Percentiles rank a stretch among this genome's conserved stretches.
phyloP scores from a whole-genome alignment of 768 basidiomycete species.

The Agrocybe pediades region DNA sequence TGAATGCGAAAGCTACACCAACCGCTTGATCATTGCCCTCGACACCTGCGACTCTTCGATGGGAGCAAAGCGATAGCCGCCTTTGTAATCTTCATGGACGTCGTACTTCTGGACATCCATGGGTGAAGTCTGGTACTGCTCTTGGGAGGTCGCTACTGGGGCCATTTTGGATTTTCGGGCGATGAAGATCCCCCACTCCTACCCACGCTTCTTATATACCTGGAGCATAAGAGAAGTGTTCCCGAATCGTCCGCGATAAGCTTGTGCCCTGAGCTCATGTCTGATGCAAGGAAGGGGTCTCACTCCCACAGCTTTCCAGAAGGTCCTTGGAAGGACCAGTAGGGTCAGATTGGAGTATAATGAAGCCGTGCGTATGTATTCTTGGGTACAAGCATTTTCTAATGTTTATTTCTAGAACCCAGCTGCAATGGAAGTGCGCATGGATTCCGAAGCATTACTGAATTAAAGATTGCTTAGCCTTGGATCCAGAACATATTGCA shows the following conservation, averaged over 20 bases:
- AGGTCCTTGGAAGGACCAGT: neutral
- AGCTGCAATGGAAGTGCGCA: neutral
- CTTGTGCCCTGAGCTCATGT: slow-evolving; percentile 12
- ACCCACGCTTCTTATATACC: slow-evolving; percentile 8
- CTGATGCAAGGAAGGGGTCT: slow-evolving; percentile 5
- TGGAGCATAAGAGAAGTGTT: slow-evolving; percentile 10
- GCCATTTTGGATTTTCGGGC: slow-evolving; percentile 18
- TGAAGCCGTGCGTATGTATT: slow-evolving; percentile 11
- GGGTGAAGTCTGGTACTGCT: neutral
- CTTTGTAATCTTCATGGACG: slow-evolving; percentile 57
- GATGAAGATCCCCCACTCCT: neutral
- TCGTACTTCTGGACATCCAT: slow-evolving; percentile 32
- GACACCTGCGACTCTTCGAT: slow-evolving; percentile 78
- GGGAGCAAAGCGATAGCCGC: slow-evolving; percentile 68
- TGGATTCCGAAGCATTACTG: neutral
- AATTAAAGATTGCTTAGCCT: neutral
- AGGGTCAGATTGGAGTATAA: slow-evolving; percentile 3
- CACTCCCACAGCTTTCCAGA: slow-evolving; percentile 1
- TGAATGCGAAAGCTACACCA: slow-evolving; percentile 1
- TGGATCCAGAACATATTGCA: too few relatives aligned
- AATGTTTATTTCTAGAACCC: neutral
- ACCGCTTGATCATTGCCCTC: slow-evolving; percentile 77
- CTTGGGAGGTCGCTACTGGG: slow-evolving; percentile 26
- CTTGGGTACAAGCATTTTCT: slow-evolving; percentile 1
- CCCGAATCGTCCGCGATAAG: slow-evolving; percentile 7